These are phyloP conservation scores for Dryas drummondii DNA, from an alignment of 306 rosid genomes.

Conservation along the genomic window DNA sequence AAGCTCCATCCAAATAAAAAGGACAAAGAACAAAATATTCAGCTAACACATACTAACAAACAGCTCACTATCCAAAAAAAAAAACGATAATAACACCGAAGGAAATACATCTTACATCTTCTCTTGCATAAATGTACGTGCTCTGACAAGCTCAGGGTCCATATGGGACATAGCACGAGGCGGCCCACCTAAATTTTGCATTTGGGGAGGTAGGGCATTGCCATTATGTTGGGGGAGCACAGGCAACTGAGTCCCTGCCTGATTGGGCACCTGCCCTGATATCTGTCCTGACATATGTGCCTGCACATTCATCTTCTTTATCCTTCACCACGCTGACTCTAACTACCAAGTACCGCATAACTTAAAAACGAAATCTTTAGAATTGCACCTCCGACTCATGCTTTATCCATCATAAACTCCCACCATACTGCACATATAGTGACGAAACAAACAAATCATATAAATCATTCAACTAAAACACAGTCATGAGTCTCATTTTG, in stretches of 20 bases:
- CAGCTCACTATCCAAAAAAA: not conserved
- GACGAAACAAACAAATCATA: not conserved
- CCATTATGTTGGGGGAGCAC: constrained; percentile 57
- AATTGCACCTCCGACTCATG: constrained; percentile 28
- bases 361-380: constrained; percentile 29
- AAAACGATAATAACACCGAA: not conserved
- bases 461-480: not conserved
- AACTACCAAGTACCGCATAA: constrained; percentile 38
- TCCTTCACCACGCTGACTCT: constrained; percentile 27
- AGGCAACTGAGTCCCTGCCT: constrained; percentile 66
- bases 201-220: constrained; percentile 51
- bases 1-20: not conserved
- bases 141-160: constrained; percentile 64
- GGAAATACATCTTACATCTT: constrained; percentile 61
- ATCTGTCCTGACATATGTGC: constrained; percentile 62
- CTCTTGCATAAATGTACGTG: constrained; percentile 52
- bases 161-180: constrained; percentile 37
- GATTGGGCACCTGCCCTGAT: constrained; percentile 70
- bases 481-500: not conserved
- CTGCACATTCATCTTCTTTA: constrained; percentile 64
- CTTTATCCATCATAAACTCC: constrained; percentile 18
- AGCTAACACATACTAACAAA: not conserved
- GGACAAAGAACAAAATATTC: not conserved
- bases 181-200: constrained; percentile 46
- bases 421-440: constrained; percentile 4